Base-by-base conservation (phyloP, 495 filamentous ascomycete genomes). In the Friedmanniomyces simplex region DNA sequence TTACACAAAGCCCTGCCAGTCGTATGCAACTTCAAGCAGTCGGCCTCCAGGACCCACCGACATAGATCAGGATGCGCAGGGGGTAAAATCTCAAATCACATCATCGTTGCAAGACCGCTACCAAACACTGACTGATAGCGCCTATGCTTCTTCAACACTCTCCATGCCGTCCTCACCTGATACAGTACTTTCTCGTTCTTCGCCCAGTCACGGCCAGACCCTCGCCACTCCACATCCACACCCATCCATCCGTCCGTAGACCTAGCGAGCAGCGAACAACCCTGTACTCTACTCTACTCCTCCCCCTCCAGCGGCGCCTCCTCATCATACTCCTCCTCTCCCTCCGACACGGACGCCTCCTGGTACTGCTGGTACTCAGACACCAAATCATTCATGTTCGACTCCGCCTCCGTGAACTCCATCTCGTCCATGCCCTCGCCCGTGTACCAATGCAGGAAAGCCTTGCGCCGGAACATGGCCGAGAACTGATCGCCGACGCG, bases 361-460 rank as follows among this genome's bases (percentile, higher is more conserved):
- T 99, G 93, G 82, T 99, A 99, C 75, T 99, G 94, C 83, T 99
- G 93, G 82, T 99, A 99, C 75, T 99, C 93, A 58, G 91, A 96
- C 61, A 99, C 93, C 74, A 99, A 79, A 76, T 99, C 93, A 80
- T 97, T 99, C 93, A 99, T 99, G 81, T 99, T 99, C 80, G 87
- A 91, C 87, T 99, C 93, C 67, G 93, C 93, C 82, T 97, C 94
- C 72, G 93, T 97, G 78, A 99, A 99, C 80, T 99, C 93, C 93
- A 97, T 97, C 86, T 99, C 93, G 79, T 99, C 93, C 93, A 99
- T 99, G 80, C 93, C 93, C 84, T 99, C 93, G 71, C 91, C 90
- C 83, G 93, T 99, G 77, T 99, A 99, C 93, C 93, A 99, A 84
- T 97, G 93, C 86, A 99, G 88, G 91, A 99, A 99, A 84, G 93